Base-by-base conservation (phyloP, 1,139 yeast genomes). In the Taphrina flavorubra region DNA sequence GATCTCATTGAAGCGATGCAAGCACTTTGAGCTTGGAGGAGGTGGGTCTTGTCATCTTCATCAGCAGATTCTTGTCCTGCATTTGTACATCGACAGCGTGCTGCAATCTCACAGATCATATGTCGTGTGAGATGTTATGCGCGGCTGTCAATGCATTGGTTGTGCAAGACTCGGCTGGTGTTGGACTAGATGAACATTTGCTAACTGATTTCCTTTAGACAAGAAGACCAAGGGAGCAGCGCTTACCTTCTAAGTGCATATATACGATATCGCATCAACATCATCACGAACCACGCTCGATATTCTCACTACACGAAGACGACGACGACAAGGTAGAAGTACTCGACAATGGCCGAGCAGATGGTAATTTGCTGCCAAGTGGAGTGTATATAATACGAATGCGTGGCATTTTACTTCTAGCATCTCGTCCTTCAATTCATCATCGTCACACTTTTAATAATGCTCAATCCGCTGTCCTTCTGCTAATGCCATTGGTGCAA, bases 1-100 rank as follows among this genome's bases (percentile, higher is more conserved):
- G 87, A 88, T 95, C 78, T 82, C 97, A 74, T 87, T 94, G 84
- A 94, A 94, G 96, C 91, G 99, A 88, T 94, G 99, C 89, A 95
- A 94, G 94, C 99, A 95, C 87, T 95, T 94, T 85, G 99, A 94
- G 87, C 92, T 94, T 83, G 99, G 99, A 88, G 99, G 99, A 87
- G 67, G 62, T 58, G 8, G 16, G 62, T 37, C 31, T 36, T n/a
- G 6, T 49, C n/a, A 11, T 14, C 4, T 13, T n/a, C 18, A 44
- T n/a, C 47, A 44, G n/a, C 47, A 5, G n/a, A n/a, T 44, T 44
- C 18, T n/a, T 44, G 47, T 18, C 42, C 8, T 25, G 31, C 31
- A 13, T 44, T 14, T 44, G 47, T 44, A 5, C 18, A n/a, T n/a
- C n/a, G n/a, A 14, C 42, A 44, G 47, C 18, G 3, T 7, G 47